Base-by-base conservation (phyloP, 805 yeast species). In the Kodamaea laetipori region DNA sequence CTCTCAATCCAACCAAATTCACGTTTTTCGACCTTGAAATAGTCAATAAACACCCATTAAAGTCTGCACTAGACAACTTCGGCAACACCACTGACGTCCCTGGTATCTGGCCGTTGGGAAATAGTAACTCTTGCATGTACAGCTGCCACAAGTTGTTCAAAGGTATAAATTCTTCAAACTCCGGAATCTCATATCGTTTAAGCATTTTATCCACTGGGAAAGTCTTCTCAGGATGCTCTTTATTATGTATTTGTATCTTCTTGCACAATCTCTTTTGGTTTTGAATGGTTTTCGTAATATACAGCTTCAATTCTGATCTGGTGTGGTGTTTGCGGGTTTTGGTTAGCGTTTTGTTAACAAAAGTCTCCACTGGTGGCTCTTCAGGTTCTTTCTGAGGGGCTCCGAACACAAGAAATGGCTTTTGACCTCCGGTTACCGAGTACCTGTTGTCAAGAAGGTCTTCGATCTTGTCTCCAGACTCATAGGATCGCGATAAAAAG, bases 61-160 rank as follows among this genome's bases (percentile, higher is more conserved):
- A 85, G 55, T 90, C 97, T 1, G 94, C 87, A 47, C 84, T 75
- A 1, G 92, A 76, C 31, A 90, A 64, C 51, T 83, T 81, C 4
- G 78, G 67, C 15, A 85, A 60, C 1, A 81, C 49, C 26, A 63
- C 51, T 18, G 57, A 48, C 23, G 60, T 39, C 8, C 57, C 48
- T 4, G 67, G 68, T 17, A 64, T 49, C 11, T 49, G 51, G 18
- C 49, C 56, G 4, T 52, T 58, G 1, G 71, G 65, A 37, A 69
- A 73, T 6, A 86, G 51, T 3, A 87, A 63, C 33, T 81, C 84
- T 25, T 64, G 67, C 37, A 83, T 79, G 57, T 90, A 90, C 12
- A 65, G 65, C n/a, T 74, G 72, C 97, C 97, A 90, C 18, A 90
- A 66, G n/a, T 56, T 55, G 56, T 84, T 74, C 64, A 88, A 66